These are phyloP conservation scores for Somion occarium DNA, from an alignment of 1,284 basidiomycete genomes.

Conservation along the genomic window DNA sequence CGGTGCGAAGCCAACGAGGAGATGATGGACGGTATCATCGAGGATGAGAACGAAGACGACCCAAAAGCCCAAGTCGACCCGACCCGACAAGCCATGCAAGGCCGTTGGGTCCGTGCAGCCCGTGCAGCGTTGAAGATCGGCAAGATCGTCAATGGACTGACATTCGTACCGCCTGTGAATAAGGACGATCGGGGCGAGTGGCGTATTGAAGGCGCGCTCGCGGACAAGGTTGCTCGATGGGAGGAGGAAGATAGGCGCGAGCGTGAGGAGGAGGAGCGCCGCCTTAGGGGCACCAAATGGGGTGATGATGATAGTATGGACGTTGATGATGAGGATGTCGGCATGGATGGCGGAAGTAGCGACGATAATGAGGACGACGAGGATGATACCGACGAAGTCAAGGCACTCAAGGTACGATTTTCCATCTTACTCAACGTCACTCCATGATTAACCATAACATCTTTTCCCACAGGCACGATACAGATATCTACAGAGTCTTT, in stretches of 20 bases:
- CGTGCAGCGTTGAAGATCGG: slow-evolving; percentile 71
- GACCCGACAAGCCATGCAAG: slow-evolving; percentile 28
- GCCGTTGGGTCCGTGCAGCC: slow-evolving; percentile 72
- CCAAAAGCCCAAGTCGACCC: slow-evolving; percentile 21
- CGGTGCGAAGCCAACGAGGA: slow-evolving; percentile 45
- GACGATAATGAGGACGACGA: slow-evolving; percentile 56
- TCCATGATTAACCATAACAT: background rate
- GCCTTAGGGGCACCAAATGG: slow-evolving; percentile 57
- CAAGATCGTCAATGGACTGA: slow-evolving; percentile 73
- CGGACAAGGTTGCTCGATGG: slow-evolving; percentile 69
- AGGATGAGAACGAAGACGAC: slow-evolving; percentile 63
- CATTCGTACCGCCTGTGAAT: slow-evolving; percentile 31
- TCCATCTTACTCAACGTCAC: background rate
- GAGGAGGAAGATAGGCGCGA: slow-evolving; percentile 59
- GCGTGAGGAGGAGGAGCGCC: slow-evolving; percentile 63
- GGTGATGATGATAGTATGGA: slow-evolving; percentile 63
- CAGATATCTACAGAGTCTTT: slow-evolving; percentile 55
- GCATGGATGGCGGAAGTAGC: slow-evolving; percentile 29
- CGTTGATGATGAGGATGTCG: slow-evolving; percentile 46
- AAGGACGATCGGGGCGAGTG: slow-evolving; percentile 53
- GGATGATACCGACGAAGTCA: slow-evolving; percentile 69
- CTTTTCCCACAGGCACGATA: slow-evolving; percentile 63
- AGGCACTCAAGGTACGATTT: slow-evolving; percentile 63
- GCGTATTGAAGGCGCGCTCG: slow-evolving; percentile 65
- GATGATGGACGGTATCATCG: slow-evolving; percentile 73